Evolutionary conservation across 305 asterid species (phyloP).

Genomic region (Fraxinus platypoda): DNA sequence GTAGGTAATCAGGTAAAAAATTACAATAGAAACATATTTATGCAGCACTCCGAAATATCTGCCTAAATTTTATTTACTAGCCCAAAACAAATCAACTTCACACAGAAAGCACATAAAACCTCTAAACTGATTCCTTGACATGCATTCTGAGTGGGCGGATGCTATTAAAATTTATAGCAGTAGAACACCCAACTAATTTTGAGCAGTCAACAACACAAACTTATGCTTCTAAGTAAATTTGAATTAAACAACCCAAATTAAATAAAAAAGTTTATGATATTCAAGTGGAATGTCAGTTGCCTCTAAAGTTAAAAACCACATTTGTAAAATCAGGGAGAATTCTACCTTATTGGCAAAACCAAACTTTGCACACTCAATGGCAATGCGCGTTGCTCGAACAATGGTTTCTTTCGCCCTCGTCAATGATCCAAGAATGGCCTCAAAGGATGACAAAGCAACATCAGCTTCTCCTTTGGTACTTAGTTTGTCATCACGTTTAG

Average conservation of each 20-base stretch:
- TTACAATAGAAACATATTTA: background rate
- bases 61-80: background rate
- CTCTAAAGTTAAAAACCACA: slow-evolving; percentile 9
- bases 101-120: background rate
- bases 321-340: slow-evolving; percentile 10
- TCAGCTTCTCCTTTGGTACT: slow-evolving; percentile 53
- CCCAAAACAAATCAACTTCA: background rate
- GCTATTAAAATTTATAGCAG: background rate
- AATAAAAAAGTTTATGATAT: background rate
- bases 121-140: background rate
- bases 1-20: background rate
- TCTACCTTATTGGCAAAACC: slow-evolving; percentile 84
- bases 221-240: background rate
- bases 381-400: slow-evolving; percentile 74
- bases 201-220: background rate
- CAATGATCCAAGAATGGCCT: slow-evolving; percentile 58
- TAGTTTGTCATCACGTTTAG: slow-evolving; percentile 51
- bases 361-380: slow-evolving; percentile 77
- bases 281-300: slow-evolving; percentile 5
- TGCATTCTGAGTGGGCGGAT: background rate
- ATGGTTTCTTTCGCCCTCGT: slow-evolving; percentile 87
- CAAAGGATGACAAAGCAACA: slow-evolving; percentile 60
- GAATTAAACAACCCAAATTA: background rate
- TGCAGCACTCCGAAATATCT: background rate
- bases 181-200: background rate